Evolutionary conservation across 768 basidiomycete species (phyloP), one percentile per base, ranked within the genome.

Genomic region (Amanita rimosa): DNA sequence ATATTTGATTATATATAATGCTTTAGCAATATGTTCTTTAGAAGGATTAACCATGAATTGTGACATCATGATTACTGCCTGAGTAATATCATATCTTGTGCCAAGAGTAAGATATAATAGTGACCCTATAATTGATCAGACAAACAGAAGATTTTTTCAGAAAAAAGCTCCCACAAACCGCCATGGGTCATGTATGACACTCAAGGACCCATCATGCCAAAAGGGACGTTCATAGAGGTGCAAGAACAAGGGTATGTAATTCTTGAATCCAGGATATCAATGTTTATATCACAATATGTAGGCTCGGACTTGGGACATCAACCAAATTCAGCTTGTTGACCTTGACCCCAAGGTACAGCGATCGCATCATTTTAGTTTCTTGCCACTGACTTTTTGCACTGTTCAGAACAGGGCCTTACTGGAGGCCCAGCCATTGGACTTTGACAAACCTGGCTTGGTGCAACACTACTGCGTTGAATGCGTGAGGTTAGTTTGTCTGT

Each of bases 381-480:
- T 3, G 26, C 35, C 16, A 19, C 8, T 42, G 14, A 31, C 19
- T 24, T 3, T 14, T 11, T 3, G 1, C 41, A 35, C 46, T 27
- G 44, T 46, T 21, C 54, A 89, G 80, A 83, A 83, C 55, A 74
- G 92, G 34, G 79, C 74, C 19, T 75, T 73, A 42, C 68, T 96
- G 11, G 93, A 97, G 63, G 73, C 79, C 14, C 94, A 96, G 64
- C 76, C 85, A 0, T 64, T 96, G 6, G 87, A 96, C 65, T 83
- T 82, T 55, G 91, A 93, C 50, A 83, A 80, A 59, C 93, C 94
- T 10, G 94, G 94, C 50, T 71, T 97, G 24, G 93, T 79, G 4
- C 93, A 97, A 63, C 92, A 96, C 63, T 96, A 96, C 62, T 96
- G 93, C 59, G 87, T 97, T 1, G 94, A 96, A 67, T 97, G 94